phyloP scores from a whole-genome alignment of 805 yeast genomes.

The Nakazawaea sp. region DNA sequence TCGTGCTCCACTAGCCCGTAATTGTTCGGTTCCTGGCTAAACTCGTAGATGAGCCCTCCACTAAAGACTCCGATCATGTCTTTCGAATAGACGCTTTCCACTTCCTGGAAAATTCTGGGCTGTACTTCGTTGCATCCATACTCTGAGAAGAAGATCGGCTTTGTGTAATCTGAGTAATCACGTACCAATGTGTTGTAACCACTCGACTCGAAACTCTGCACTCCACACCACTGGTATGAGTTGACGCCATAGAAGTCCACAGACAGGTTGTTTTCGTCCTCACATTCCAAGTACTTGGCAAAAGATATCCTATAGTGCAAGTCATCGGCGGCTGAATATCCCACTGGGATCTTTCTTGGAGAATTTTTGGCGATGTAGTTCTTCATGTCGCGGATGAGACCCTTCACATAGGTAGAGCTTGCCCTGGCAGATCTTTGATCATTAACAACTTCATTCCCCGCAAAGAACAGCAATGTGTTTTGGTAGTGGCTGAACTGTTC shows the following conservation, averaged over 20 bases:
- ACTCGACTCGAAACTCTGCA: constrained; percentile 72
- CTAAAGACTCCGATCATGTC: constrained; percentile 73
- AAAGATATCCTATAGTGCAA: constrained; percentile 67
- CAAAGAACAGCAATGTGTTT: constrained; percentile 86
- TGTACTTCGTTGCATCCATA: constrained; percentile 80
- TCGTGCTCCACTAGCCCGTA: constrained; percentile 63
- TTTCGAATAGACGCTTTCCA: constrained; percentile 57
- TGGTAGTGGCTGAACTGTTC: constrained; percentile 79
- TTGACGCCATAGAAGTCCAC: constrained; percentile 82
- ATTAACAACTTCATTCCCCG: constrained; percentile 87
- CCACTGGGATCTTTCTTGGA: constrained; percentile 74
- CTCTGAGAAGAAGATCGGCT: constrained; percentile 86
- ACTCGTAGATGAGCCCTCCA: constrained; percentile 84
- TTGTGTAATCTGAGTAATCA: constrained; percentile 60
- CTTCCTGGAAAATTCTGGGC: constrained; percentile 78
- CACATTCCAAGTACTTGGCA: constrained; percentile 77
- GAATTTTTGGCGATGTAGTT: constrained; percentile 52
- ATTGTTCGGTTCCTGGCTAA: constrained; percentile 69
- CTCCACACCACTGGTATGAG: constrained; percentile 84
- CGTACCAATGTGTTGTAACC: constrained; percentile 66
- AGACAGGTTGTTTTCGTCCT: constrained; percentile 38
- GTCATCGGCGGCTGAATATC: constrained; percentile 96
- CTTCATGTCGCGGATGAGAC: constrained; percentile 77
- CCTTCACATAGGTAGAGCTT: constrained; percentile 75
- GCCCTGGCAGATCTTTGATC: constrained; percentile 62